These are phyloP conservation scores for Byssothecium circinans DNA, from an alignment of 2,329 filamentous ascomycete species.

Conservation along the genomic window DNA sequence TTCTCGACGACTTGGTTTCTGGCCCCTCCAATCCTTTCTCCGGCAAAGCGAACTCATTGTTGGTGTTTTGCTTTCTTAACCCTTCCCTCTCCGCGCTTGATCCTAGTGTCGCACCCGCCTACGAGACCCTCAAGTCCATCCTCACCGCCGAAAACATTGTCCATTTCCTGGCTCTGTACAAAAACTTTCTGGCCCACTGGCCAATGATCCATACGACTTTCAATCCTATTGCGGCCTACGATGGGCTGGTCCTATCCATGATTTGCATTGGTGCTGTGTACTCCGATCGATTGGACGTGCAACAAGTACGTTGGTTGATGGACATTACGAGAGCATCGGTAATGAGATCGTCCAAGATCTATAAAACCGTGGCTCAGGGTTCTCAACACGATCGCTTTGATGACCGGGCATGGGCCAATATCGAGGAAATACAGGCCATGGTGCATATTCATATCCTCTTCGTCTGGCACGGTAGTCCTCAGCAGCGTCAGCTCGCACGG, in stretches of 20 bases:
- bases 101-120: slow-evolving; percentile 49
- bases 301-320: slow-evolving; percentile 69
- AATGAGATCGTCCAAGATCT: slow-evolving; percentile 58
- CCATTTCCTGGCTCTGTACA: slow-evolving; percentile 71
- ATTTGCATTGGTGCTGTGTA: slow-evolving; percentile 76
- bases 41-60: slow-evolving; percentile 48
- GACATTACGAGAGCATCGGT: slow-evolving; percentile 63
- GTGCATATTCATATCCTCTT: slow-evolving; percentile 64
- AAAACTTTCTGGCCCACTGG: slow-evolving; percentile 73
- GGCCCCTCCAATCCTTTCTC: slow-evolving; percentile 49
- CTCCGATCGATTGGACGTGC: slow-evolving; percentile 62
- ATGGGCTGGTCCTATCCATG: slow-evolving; percentile 68
- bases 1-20: slow-evolving; percentile 47
- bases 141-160: slow-evolving; percentile 69
- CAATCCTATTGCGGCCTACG: slow-evolving; percentile 65
- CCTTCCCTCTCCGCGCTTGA: slow-evolving; percentile 24
- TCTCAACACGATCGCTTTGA: slow-evolving; percentile 46
- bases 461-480: slow-evolving; percentile 69
- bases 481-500: slow-evolving; percentile 65
- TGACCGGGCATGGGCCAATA: slow-evolving; percentile 42
- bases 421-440: slow-evolving; percentile 70
- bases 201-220: slow-evolving; percentile 73
- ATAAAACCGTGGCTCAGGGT: slow-evolving; percentile 43
- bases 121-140: slow-evolving; percentile 57
- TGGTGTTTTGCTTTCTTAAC: slow-evolving; percentile 57